Evolutionary conservation across 2,329 filamentous ascomycete genomes (phyloP).

Genomic region (Leptographium wingfieldii): DNA sequence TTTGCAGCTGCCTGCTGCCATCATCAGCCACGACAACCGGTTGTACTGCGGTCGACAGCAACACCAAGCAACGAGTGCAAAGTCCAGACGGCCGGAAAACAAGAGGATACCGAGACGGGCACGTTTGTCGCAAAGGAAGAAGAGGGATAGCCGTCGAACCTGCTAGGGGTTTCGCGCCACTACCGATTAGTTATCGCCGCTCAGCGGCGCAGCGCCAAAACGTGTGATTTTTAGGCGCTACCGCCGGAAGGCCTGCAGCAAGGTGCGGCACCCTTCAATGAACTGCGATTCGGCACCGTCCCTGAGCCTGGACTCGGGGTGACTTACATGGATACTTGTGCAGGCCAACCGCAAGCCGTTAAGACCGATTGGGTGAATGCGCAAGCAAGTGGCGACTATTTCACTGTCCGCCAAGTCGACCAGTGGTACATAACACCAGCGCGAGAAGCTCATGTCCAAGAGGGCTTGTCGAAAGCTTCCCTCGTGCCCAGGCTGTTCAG

Average conservation of each 20-base stretch:
- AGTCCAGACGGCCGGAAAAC: neutral
- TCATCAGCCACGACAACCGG: neutral
- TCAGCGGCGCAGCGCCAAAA: neutral
- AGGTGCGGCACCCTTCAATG: neutral
- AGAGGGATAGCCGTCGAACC: neutral
- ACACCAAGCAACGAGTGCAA: neutral
- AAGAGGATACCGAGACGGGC: neutral
- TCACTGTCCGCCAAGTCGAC: neutral
- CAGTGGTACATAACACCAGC: neutral
- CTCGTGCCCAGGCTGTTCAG: neutral
- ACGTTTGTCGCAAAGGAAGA: neutral
- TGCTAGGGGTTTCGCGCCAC: neutral
- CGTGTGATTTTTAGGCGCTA: neutral
- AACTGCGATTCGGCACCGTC: neutral
- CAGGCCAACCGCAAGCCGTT: neutral
- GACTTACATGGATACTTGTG: neutral
- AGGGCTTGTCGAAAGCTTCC: neutral
- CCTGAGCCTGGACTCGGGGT: neutral
- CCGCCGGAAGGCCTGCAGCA: neutral
- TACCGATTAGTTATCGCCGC: neutral
- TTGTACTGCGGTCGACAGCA: neutral
- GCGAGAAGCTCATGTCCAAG: neutral
- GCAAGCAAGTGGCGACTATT: neutral
- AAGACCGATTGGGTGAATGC: neutral
- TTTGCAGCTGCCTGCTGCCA: neutral